phyloP scores from a whole-genome alignment of 371 early-diverging fungal genomes.

The Syncephalis plumigaleata region DNA sequence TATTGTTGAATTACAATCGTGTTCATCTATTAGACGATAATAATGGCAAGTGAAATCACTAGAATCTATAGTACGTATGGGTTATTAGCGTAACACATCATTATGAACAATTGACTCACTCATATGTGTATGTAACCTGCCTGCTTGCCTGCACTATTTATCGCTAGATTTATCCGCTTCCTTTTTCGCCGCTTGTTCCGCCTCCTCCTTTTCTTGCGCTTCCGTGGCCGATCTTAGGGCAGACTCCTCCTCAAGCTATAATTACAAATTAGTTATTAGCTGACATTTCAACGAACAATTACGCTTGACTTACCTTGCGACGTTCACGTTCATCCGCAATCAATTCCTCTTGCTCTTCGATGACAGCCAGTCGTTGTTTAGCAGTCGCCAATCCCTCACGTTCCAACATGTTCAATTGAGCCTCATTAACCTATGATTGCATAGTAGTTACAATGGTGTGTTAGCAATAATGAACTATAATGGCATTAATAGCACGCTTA shows the following conservation, averaged over 20 bases:
- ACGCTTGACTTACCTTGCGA: constrained; percentile 15
- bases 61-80: too few species aligned
- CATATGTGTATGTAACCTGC: too few species aligned
- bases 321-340: constrained; percentile 80
- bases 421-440: constrained; percentile 42
- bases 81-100: too few species aligned
- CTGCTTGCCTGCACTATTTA: too few species aligned
- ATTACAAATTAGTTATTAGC: not conserved
- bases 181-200: constrained; percentile 12
- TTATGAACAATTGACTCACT: too few species aligned
- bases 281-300: not conserved
- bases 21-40: too few species aligned
- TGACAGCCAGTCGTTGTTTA: constrained; percentile 80
- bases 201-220: constrained; percentile 26
- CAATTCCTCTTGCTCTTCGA: constrained; percentile 89
- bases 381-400: constrained; percentile 74
- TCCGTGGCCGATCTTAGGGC: constrained; percentile 10
- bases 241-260: constrained; percentile 7
- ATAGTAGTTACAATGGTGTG: not conserved
- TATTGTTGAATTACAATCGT: too few species aligned
- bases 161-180: too few species aligned
- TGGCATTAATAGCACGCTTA: not conserved
- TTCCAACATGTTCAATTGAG: constrained; percentile 75
- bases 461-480: not conserved
- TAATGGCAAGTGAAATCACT: too few species aligned